phyloP scores from a whole-genome alignment of 1,284 basidiomycete species.

The Ceraceosorus guamensis region DNA sequence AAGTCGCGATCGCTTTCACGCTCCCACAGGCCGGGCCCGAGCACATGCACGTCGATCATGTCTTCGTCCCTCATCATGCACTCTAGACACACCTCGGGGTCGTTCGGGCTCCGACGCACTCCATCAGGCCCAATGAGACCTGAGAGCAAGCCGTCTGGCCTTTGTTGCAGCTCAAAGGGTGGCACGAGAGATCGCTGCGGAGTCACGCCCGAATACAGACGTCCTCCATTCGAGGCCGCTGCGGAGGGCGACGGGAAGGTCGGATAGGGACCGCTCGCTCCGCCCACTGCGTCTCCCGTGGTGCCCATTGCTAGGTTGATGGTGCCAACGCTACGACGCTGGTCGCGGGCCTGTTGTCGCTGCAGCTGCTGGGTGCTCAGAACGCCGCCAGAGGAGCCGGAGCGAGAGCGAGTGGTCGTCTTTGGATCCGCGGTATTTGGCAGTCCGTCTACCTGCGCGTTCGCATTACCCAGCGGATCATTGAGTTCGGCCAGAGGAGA shows the following conservation, averaged over 20 bases:
- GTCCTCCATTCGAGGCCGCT: slow-evolving; percentile 2
- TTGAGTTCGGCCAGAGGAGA: neutral
- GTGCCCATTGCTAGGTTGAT: slow-evolving; percentile 35
- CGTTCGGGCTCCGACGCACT: slow-evolving; percentile 35
- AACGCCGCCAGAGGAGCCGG: neutral
- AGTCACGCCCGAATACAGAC: slow-evolving; percentile 39
- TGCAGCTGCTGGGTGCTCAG: slow-evolving; percentile 42
- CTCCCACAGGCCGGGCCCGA: slow-evolving; percentile 79
- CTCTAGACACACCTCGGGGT: slow-evolving; percentile 80
- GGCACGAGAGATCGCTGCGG: slow-evolving; percentile 43
- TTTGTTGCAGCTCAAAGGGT: slow-evolving; percentile 46
- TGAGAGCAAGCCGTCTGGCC: slow-evolving; percentile 38
- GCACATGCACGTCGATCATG: slow-evolving; percentile 89
- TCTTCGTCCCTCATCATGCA: slow-evolving; percentile 99
- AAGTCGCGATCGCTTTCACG: slow-evolving; percentile 76
- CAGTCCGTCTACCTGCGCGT: neutral
- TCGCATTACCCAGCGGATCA: neutral
- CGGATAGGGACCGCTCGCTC: slow-evolving; percentile 40
- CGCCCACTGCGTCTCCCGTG: slow-evolving; percentile 26
- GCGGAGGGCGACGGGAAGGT: slow-evolving; percentile 17
- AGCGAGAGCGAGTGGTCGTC: neutral
- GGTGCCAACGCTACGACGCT: slow-evolving; percentile 33
- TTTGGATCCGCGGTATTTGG: neutral
- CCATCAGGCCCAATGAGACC: slow-evolving; percentile 39
- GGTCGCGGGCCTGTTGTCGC: slow-evolving; percentile 29